Percentiles rank a stretch among this genome's conserved stretches.
These are phyloP conservation scores for Debaryomyces hansenii DNA, from an alignment of 805 yeast species.

Conservation along the genomic window DNA sequence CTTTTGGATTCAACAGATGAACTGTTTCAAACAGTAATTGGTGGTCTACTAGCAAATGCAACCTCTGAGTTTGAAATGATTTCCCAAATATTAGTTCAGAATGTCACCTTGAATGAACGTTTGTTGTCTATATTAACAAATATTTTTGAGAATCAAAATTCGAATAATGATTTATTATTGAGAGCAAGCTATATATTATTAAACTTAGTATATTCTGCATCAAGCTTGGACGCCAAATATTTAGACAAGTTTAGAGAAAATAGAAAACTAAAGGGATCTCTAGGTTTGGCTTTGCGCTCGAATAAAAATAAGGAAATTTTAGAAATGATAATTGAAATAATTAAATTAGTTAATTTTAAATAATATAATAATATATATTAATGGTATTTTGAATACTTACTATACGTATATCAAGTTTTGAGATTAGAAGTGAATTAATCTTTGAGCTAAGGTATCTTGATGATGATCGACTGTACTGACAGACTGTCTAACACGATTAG, in stretches of 20 bases:
- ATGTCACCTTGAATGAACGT: slow-evolving; percentile 12
- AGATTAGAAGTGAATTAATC: slow-evolving; percentile 34
- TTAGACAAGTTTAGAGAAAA: slow-evolving; percentile 4
- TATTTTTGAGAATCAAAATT: slow-evolving; percentile 23
- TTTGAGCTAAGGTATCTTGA: slow-evolving; percentile 39
- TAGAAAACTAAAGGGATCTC: slow-evolving; percentile 6
- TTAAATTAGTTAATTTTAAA: slow-evolving; percentile 9
- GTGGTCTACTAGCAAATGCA: slow-evolving; percentile 42
- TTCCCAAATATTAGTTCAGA: slow-evolving; percentile 20
- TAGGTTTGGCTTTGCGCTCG: slow-evolving; percentile 3
- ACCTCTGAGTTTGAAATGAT: slow-evolving; percentile 39
- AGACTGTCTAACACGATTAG: slow-evolving; percentile 26
- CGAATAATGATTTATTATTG: slow-evolving; percentile 25
- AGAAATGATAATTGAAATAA: slow-evolving; percentile 15
- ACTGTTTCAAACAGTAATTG: slow-evolving; percentile 27
- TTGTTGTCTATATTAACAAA: slow-evolving; percentile 18
- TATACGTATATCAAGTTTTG: background rate
- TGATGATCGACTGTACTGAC: slow-evolving; percentile 23
- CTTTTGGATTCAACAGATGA: slow-evolving; percentile 34
- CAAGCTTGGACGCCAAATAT: background rate
- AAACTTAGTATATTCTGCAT: slow-evolving; percentile 18
- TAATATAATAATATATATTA: background rate
- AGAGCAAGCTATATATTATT: slow-evolving; percentile 24
- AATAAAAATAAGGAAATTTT: slow-evolving; percentile 8
- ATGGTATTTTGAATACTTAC: background rate